A percentile compares a stretch with the other conserved stretches of the same genome.
phyloP scores from a whole-genome alignment of 1,139 yeast genomes.

The Nakaseomyces nivariensis region DNA sequence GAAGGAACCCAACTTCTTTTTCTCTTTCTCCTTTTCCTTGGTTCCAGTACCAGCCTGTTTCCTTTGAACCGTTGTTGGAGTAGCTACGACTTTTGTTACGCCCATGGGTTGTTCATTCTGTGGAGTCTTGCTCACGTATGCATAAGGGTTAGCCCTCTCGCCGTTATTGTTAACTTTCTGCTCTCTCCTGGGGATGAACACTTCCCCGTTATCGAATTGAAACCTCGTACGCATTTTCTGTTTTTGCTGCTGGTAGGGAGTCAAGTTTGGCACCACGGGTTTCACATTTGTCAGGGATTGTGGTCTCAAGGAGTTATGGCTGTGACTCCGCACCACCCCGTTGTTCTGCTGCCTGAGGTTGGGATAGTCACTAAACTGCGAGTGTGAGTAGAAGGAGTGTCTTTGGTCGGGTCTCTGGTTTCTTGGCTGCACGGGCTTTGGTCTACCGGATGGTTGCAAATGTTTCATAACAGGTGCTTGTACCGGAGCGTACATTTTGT shows the following conservation, averaged over 20 bases:
- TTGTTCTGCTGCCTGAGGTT: background rate
- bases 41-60: constrained; percentile 1
- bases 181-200: constrained; percentile 22
- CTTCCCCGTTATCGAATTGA: constrained; percentile 28
- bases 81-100: background rate
- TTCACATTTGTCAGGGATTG: background rate
- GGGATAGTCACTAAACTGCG: background rate
- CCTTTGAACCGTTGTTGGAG: background rate
- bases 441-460: background rate
- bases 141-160: constrained; percentile 1
- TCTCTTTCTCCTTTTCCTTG: background rate
- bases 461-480: background rate
- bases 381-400: constrained; percentile 1
- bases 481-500: background rate
- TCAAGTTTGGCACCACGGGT: constrained; percentile 5
- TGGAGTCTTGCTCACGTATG: background rate
- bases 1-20: constrained; percentile 7
- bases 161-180: background rate
- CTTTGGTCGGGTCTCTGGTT: background rate
- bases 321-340: background rate
- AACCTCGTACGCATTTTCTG: constrained; percentile 23
- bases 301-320: background rate
- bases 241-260: constrained; percentile 25
- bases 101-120: background rate
- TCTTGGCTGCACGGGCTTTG: background rate